Evolutionary conservation across 2,329 filamentous ascomycete genomes (phyloP).

Genomic region (Claviceps monticola): DNA sequence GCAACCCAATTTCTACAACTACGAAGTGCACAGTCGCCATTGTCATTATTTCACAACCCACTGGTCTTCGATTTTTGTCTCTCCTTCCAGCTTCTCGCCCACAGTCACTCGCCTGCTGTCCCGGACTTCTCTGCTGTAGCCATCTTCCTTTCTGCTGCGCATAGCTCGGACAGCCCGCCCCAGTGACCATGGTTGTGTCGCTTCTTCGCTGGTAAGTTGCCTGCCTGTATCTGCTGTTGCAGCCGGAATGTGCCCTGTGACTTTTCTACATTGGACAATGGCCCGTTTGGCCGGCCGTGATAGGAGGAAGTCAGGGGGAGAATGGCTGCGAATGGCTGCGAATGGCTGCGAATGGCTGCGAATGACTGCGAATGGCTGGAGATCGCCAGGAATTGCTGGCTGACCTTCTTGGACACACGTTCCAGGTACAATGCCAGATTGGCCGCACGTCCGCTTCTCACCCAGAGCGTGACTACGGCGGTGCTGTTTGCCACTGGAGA

Average conservation of each 20-base stretch:
- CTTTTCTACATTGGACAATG: not conserved
- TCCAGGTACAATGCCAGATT: slow-evolving; percentile 78
- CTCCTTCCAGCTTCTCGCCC: not conserved
- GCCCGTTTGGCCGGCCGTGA: not conserved
- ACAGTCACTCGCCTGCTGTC: not conserved
- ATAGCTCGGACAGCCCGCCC: not conserved
- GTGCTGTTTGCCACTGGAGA: slow-evolving; percentile 90
- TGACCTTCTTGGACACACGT: not conserved
- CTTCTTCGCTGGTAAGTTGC: slow-evolving; percentile 18
- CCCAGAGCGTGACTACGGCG: slow-evolving; percentile 79
- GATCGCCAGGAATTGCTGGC: slow-evolving; percentile 4
- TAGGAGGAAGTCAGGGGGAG: not conserved
- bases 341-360: not conserved
- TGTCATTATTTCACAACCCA: not conserved
- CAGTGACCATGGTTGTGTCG: slow-evolving; percentile 8
- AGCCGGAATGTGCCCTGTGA: too few species aligned
- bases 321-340: too few species aligned
- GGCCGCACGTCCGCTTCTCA: slow-evolving; percentile 70
- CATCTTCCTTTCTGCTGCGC: not conserved
- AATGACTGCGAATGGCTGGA: not conserved
- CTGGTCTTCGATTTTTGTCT: too few species aligned
- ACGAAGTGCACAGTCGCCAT: not conserved
- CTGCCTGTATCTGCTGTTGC: too few species aligned
- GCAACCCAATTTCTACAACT: too few species aligned
- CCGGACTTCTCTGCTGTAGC: not conserved